Conservation (phyloP, 2,329 filamentous ascomycete species). For the Arachnomyces sp. region DNA sequence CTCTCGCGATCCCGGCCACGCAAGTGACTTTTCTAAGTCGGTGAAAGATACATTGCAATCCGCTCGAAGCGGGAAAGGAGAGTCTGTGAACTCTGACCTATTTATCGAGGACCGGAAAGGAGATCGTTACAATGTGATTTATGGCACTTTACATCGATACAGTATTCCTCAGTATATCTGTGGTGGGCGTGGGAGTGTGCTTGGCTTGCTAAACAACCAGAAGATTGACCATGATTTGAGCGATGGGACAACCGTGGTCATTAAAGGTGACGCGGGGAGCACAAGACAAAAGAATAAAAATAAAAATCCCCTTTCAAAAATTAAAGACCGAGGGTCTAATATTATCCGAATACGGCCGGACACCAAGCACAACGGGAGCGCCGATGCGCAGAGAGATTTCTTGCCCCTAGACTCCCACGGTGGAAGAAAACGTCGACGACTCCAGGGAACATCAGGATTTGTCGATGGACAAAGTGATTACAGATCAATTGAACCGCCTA, state of each 20-base stretch:
- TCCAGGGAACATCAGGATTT: conserved; percentile 16
- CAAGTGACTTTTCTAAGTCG: conserved; percentile 1
- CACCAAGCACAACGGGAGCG: conserved; percentile 10
- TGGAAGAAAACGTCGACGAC: conserved; percentile 35
- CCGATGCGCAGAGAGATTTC: conserved; percentile 24
- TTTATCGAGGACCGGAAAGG: conserved; percentile 67
- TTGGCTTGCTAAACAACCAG: conserved; percentile 56
- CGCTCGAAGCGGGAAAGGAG: conserved; percentile 4
- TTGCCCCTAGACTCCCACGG: conserved; percentile 21
- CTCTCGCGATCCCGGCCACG: conserved; percentile 14
- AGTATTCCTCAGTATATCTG: conserved; percentile 65
- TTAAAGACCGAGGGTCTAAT: conserved; percentile 15
- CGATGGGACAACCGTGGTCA: conserved; percentile 32
- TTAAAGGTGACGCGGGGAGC: conserved; percentile 30
- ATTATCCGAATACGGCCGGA: conserved; percentile 22
- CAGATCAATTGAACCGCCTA: conserved; percentile 58
- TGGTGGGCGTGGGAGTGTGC: conserved; percentile 58
- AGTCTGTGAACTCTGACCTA: conserved; percentile 21
- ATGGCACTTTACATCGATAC: conserved; percentile 66
- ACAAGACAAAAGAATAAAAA: conserved; percentile 41
- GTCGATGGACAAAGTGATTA: conserved; percentile 51
- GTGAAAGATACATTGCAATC: conserved; percentile 7
- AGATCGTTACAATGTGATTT: conserved; percentile 66
- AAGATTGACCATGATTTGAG: conserved; percentile 59
- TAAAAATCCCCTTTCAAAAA: conserved; percentile 30